Evolutionary conservation across 1,284 basidiomycete species (phyloP).

Genomic region (Ceraceosorus guamensis): DNA sequence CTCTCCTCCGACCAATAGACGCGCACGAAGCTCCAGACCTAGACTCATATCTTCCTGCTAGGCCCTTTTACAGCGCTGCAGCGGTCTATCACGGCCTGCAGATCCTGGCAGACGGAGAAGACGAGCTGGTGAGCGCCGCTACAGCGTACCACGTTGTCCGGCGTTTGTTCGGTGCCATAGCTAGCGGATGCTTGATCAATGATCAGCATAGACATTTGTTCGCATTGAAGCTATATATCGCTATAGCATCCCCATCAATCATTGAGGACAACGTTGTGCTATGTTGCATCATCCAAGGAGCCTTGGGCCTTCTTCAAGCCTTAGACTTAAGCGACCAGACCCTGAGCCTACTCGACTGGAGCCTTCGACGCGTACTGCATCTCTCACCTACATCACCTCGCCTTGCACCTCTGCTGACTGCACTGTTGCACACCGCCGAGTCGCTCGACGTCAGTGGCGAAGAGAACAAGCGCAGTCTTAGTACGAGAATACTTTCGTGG

Average conservation of each 20-base stretch:
- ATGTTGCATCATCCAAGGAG: slow-evolving; percentile 60
- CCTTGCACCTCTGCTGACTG: background rate
- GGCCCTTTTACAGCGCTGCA: slow-evolving; percentile 16
- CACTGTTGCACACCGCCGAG: too few relatives aligned
- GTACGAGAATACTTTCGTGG: too few relatives aligned
- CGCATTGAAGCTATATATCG: slow-evolving; percentile 54
- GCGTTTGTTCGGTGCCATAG: slow-evolving; percentile 63
- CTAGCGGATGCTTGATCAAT: slow-evolving; percentile 68
- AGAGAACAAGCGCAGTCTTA: too few relatives aligned
- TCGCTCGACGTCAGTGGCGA: too few relatives aligned
- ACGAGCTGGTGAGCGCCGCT: background rate
- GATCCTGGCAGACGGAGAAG: background rate
- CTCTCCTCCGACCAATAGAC: too few relatives aligned
- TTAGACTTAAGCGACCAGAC: slow-evolving; percentile 63
- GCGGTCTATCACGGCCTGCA: slow-evolving; percentile 12
- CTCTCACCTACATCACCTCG: background rate
- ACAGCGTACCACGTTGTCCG: slow-evolving; percentile 49
- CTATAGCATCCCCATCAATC: slow-evolving; percentile 19
- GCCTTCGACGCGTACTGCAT: background rate
- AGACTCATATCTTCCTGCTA: slow-evolving; percentile 9
- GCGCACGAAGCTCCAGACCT: too few relatives aligned
- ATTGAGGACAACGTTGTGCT: slow-evolving; percentile 22
- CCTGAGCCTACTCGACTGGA: slow-evolving; percentile 60
- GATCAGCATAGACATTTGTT: slow-evolving; percentile 74
- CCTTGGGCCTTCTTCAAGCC: slow-evolving; percentile 61